A percentile compares a stretch with the other conserved stretches of the same genome.
Evolutionary conservation across 257 asterid genomes (phyloP).

Genomic region (Linaria vulgaris): DNA sequence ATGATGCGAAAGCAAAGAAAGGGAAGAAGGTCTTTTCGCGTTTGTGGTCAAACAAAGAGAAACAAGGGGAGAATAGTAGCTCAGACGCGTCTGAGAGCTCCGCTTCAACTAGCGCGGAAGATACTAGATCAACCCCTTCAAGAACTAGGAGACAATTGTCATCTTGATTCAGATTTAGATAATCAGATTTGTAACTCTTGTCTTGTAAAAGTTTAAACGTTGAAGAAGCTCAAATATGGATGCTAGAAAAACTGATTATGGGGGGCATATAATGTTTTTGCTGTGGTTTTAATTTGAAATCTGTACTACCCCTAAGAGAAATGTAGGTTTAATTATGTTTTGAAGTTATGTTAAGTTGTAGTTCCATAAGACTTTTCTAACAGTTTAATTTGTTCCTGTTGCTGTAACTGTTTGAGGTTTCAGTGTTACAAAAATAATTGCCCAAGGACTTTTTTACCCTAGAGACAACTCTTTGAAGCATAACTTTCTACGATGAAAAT

Average conservation of each 20-base stretch:
- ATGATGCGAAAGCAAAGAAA: conserved; percentile 41
- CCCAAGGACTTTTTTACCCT: no score
- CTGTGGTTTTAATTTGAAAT: background rate
- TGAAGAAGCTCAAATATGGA: background rate
- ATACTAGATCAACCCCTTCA: conserved; percentile 58
- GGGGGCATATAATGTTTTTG: background rate
- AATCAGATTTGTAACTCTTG: no score
- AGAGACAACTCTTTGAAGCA: no score
- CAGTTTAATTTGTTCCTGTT: no score
- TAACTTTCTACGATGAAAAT: no score
- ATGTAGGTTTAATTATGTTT: background rate
- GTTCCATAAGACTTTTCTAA: no score
- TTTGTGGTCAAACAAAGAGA: conserved; percentile 80
- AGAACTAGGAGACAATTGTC: conserved; percentile 57
- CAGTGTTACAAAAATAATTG: no score
- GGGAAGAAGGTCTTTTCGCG: conserved; percentile 59
- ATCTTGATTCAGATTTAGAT: conserved; percentile 15
- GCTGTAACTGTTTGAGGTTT: no score
- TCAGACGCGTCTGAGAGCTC: conserved; percentile 86
- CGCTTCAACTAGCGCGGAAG: conserved; percentile 72
- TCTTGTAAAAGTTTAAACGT: no score
- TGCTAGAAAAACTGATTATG: background rate
- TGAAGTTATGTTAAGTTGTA: no score
- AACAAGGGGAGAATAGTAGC: conserved; percentile 68
- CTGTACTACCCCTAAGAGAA: no score